Percentiles rank a stretch among this genome's conserved stretches.
These are phyloP conservation scores for Citrus sp. DNA, from an alignment of 345 rosid species.

Conservation along the genomic window DNA sequence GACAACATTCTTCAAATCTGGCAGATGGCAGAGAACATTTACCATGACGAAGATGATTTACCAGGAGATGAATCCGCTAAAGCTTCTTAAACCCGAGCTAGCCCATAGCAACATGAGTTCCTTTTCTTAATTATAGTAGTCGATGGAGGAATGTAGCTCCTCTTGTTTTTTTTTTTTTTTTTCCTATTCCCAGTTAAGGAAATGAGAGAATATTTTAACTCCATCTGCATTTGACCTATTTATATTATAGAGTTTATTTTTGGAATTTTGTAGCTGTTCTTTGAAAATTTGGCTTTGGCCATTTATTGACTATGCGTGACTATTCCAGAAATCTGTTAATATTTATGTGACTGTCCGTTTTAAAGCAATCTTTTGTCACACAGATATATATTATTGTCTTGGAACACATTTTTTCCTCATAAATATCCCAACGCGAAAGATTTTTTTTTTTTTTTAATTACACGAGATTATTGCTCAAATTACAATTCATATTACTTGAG, in stretches of 20 bases:
- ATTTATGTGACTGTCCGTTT: too few species aligned
- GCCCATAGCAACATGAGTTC: neutral
- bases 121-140: neutral
- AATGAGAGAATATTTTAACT: neutral
- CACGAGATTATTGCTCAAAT: accelerated
- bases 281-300: neutral
- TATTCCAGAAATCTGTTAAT: too few species aligned
- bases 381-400: too few species aligned
- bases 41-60: slow-evolving; percentile 92
- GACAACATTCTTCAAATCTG: slow-evolving; percentile 98
- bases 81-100: slow-evolving; percentile 28
- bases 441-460: too few species aligned
- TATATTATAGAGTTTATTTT: too few species aligned
- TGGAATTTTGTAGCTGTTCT: neutral
- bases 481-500: accelerated
- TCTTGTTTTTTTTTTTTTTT: too few species aligned
- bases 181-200: neutral
- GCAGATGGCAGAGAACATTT: slow-evolving; percentile 99
- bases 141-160: neutral
- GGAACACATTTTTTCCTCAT: too few species aligned
- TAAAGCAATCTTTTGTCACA: too few species aligned
- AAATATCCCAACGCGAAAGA: too few species aligned
- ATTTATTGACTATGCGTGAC: too few species aligned
- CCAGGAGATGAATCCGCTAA: slow-evolving; percentile 77
- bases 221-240: neutral